Conservation (phyloP, 257 asterid genomes). For the Solanum peruvianum region DNA sequence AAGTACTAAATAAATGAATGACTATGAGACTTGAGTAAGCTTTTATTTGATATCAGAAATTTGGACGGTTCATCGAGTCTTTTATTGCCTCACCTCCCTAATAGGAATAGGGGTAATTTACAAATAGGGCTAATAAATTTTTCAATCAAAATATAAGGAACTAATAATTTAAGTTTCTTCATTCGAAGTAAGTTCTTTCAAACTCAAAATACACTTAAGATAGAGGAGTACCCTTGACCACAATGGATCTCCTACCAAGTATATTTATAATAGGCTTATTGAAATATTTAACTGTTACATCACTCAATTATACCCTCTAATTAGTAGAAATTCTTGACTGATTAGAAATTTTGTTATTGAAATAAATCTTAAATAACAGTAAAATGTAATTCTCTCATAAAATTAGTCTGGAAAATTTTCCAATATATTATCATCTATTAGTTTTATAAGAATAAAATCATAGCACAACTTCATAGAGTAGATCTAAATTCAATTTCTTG, state of each 20-base stretch:
- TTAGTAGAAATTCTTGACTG: not conserved
- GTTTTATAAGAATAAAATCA: no score
- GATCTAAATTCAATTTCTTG: not conserved
- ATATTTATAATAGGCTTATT: not conserved
- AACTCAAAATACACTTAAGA: not conserved
- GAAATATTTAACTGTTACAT: not conserved
- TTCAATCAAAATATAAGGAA: not conserved
- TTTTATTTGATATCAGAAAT: not conserved
- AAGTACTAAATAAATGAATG: not conserved
- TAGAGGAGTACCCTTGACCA: not conserved
- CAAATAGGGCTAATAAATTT: not conserved
- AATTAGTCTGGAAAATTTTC: not conserved
- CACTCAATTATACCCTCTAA: not conserved
- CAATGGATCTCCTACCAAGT: not conserved
- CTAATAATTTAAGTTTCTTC: not conserved
- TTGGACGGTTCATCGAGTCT: not conserved
- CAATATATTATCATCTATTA: no score
- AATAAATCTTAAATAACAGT: not conserved
- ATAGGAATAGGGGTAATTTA: not conserved
- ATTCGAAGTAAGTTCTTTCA: not conserved
- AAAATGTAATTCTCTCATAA: not conserved
- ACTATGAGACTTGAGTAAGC: not conserved
- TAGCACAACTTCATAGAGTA: not conserved
- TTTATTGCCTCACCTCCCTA: not conserved
- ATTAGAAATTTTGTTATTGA: not conserved